Base-by-base conservation (phyloP, 2,329 filamentous ascomycete species). In the Fusarium protoensiforme region DNA sequence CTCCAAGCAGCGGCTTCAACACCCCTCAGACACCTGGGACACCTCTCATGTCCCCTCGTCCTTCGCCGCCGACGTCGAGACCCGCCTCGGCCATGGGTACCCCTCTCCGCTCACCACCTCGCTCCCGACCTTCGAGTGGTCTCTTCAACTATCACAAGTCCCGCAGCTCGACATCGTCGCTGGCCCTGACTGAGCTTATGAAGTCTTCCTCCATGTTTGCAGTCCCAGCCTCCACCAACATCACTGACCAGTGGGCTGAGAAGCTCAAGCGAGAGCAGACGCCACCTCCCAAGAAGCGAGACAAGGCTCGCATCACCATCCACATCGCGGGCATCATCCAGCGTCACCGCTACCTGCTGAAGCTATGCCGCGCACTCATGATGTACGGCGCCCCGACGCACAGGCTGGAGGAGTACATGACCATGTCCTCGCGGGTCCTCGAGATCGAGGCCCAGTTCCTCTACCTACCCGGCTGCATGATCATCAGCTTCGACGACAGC, bases 401-500 rank as follows among this genome's bases (percentile, higher is more conserved):
- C 84, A 92, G 95, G 13, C 85, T 98, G 22, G 95, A 98, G 81
- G 93, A 97, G 80, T 98, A 97, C 81, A 92, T 98, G 90, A 92
- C 89, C 71, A 97, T 96, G 93, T 95, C 93, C 10, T 92, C 95
- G 2, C 89, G 93, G n/a, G 93, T 96, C 2, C 88, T 98, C 39
- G 93, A 95, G 81, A 95, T 98, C 18, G 93, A 97, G 73, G 93
- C 92, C 7, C 94, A 97, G 77, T 98, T 96, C 76, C 84, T 98
- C 24, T 98, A 98, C 80, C 90, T 98, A 33, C 95, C 95, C 0
- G 94, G 94, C 0, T 97, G 94, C 78, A 98, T 98, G 95, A 93
- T 98, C 65, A 93, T 98, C 79, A 96, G 94, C 6, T 98, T 98
- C 78, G 95, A 93, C 78, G 93, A 96, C 71, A 86, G 83, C 72